These are phyloP conservation scores for Neurospora sp. DNA, from an alignment of 495 filamentous ascomycete genomes.

Conservation along the genomic window DNA sequence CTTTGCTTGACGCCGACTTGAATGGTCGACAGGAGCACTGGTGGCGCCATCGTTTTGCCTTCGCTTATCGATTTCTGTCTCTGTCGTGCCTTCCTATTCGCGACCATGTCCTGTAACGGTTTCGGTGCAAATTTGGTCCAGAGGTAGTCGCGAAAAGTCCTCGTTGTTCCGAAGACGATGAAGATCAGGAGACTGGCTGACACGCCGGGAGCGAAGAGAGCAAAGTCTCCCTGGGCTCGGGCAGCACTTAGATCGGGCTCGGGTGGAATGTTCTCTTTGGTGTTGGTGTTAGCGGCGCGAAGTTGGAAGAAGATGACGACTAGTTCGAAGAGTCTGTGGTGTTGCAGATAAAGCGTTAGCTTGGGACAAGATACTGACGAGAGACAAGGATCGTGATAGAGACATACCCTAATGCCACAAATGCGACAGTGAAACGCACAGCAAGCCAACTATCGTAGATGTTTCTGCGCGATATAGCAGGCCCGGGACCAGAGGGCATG, in stretches of 20 bases:
- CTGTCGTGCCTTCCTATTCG: background rate
- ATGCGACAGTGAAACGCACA: slow-evolving; percentile 35
- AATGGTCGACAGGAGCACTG: background rate
- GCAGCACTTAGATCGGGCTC: slow-evolving; percentile 24
- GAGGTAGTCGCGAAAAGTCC: slow-evolving; percentile 23
- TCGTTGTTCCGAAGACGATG: slow-evolving; percentile 33
- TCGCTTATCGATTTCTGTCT: background rate
- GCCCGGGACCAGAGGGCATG: slow-evolving; percentile 1
- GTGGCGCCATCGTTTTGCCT: background rate
- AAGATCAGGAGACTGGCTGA: slow-evolving; percentile 28
- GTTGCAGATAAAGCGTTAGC: background rate
- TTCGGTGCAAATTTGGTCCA: slow-evolving; percentile 6
- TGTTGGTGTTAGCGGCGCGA: slow-evolving; percentile 25
- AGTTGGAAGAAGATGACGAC: slow-evolving; percentile 33
- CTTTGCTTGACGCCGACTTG: background rate
- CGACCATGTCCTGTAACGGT: slow-evolving; percentile 1
- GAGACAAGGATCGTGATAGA: background rate
- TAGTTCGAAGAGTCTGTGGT: slow-evolving; percentile 25
- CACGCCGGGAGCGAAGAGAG: slow-evolving; percentile 33
- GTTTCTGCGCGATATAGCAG: slow-evolving; percentile 3
- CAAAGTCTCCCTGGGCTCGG: slow-evolving; percentile 28
- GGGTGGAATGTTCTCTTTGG: slow-evolving; percentile 18
- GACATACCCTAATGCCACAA: slow-evolving; percentile 29
- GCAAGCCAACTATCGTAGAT: slow-evolving; percentile 41
- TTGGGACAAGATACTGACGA: background rate